These are phyloP conservation scores for Colletotrichum sp. DNA, from an alignment of 2,329 filamentous ascomycete genomes.

Conservation along the genomic window DNA sequence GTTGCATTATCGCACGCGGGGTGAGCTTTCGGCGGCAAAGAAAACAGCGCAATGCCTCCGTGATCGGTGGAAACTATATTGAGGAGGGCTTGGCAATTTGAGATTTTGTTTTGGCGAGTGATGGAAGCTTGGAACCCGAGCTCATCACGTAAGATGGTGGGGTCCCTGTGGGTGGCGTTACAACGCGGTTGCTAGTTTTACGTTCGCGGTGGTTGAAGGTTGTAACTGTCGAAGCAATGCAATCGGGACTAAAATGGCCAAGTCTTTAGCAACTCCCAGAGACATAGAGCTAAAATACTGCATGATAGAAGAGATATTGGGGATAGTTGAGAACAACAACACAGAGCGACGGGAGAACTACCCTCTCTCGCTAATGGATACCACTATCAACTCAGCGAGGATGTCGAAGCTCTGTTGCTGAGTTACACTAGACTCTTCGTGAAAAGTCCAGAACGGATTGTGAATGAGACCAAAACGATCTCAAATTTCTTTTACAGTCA, in stretches of 20 bases:
- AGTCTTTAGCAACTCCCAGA: no score
- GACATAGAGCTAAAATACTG: background rate
- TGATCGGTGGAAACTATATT: background rate
- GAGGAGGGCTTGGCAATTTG: background rate
- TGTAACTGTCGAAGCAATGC: no score
- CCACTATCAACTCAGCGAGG: no score
- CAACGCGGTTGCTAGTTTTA: no score
- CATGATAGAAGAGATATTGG: fast-evolving
- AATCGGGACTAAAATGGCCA: no score
- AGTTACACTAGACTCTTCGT: background rate
- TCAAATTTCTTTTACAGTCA: background rate
- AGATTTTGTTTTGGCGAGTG: background rate
- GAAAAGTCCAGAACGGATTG: fast-evolving
- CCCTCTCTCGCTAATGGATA: no score
- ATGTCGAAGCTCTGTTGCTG: background rate
- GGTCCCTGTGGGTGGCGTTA: background rate
- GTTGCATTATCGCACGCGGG: background rate
- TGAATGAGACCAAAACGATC: fast-evolving
- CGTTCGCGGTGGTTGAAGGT: no score
- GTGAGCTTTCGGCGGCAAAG: background rate
- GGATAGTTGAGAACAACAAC: background rate
- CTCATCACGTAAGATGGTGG: background rate
- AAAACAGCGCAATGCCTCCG: background rate
- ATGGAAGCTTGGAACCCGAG: background rate
- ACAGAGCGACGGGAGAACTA: no score